Percentiles rank a stretch among this genome's conserved stretches.
Evolutionary conservation across 148 eudicot species (phyloP).

Genomic region (Fagopyrum tataricum): DNA sequence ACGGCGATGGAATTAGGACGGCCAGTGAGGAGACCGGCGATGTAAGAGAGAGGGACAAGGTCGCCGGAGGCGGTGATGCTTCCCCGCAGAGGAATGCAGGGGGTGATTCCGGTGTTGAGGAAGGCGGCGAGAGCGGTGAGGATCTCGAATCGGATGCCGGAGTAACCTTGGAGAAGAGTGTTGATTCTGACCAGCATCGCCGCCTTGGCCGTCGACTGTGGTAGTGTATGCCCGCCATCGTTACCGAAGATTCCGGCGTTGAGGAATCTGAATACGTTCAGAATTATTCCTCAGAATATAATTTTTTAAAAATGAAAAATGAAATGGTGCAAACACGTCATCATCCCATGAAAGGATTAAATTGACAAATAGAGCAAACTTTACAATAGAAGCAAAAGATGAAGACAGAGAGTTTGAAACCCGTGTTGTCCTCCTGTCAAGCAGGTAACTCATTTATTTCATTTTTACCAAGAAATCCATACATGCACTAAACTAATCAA

Average conservation of each 20-base stretch:
- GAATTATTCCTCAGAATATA: background rate
- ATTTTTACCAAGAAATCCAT: background rate
- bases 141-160: conserved; percentile 12
- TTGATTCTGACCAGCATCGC: conserved; percentile 3
- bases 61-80: conserved; percentile 10
- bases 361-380: background rate
- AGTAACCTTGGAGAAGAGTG: conserved; percentile 7
- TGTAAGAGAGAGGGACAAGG: conserved; percentile 8
- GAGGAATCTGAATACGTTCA: background rate
- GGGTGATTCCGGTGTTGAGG: conserved; percentile 2
- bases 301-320: background rate
- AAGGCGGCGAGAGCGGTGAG: conserved; percentile 6
- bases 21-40: conserved; percentile 13
- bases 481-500: no score
- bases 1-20: conserved; percentile 11
- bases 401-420: background rate
- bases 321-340: no score
- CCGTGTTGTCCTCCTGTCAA: background rate
- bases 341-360: no score
- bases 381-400: no score
- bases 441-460: background rate
- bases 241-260: conserved; percentile 16
- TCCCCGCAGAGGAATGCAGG: conserved; percentile 6
- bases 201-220: conserved; percentile 2
- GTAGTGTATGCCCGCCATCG: conserved; percentile 2